Evolutionary conservation across 2,329 filamentous ascomycete species (phyloP).

Genomic region (Thelonectria blattea): DNA sequence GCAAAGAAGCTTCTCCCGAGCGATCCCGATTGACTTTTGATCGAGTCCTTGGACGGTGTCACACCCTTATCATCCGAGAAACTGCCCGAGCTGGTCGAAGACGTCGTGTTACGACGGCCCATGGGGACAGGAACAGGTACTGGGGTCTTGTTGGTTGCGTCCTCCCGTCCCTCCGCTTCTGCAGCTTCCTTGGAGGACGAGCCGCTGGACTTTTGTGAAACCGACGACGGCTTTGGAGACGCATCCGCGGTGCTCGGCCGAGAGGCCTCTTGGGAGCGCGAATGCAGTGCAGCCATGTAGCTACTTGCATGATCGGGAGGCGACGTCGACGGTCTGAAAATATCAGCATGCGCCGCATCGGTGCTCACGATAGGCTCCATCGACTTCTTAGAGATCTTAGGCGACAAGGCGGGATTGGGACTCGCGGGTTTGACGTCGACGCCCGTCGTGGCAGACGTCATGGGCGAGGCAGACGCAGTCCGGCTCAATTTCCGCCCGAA

Average conservation of each 20-base stretch:
- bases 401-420: conserved; percentile 44
- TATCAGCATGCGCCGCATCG: conserved; percentile 70
- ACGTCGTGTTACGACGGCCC: conserved; percentile 47
- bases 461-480: conserved; percentile 38
- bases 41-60: conserved; percentile 44
- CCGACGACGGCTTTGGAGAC: conserved; percentile 44
- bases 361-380: conserved; percentile 71
- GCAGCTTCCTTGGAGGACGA: conserved; percentile 56
- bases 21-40: conserved; percentile 49
- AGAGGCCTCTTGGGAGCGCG: conserved; percentile 62
- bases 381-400: conserved; percentile 50
- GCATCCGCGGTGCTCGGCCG: conserved; percentile 49
- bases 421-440: conserved; percentile 53
- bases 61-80: conserved; percentile 34
- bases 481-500: conserved; percentile 58
- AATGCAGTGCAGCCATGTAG: conserved; percentile 73
- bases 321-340: conserved; percentile 62
- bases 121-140: conserved; percentile 24
- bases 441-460: conserved; percentile 54
- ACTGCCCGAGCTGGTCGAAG: conserved; percentile 44
- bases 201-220: conserved; percentile 51
- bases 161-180: conserved; percentile 46
- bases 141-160: conserved; percentile 35
- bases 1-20: conserved; percentile 49
- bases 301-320: conserved; percentile 65